Evolutionary conservation across 805 yeast species (phyloP).

Genomic region (Wickerhamomyces hampshirensis): DNA sequence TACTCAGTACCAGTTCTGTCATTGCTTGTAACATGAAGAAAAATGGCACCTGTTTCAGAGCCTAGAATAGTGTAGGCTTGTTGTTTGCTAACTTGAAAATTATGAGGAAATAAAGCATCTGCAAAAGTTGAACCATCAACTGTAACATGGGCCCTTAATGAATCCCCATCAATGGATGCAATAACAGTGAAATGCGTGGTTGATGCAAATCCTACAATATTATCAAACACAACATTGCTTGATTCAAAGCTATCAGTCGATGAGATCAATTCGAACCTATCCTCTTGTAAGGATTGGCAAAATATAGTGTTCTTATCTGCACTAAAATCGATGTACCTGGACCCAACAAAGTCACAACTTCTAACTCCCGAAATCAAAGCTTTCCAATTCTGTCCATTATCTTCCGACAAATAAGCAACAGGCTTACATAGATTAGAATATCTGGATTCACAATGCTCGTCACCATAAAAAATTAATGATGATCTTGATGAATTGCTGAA

Average conservation of each 20-base stretch:
- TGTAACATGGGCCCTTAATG: conserved; percentile 67
- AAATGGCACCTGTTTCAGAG: conserved; percentile 65
- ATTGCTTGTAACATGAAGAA: conserved; percentile 76
- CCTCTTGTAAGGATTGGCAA: conserved; percentile 48
- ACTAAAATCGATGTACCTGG: conserved; percentile 33
- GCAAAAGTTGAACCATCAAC: conserved; percentile 78
- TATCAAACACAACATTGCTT: conserved; percentile 42
- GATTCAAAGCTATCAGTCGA: conserved; percentile 19
- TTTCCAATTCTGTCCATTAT: conserved; percentile 62
- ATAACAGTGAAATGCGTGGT: conserved; percentile 69
- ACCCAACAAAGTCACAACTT: conserved; percentile 63
- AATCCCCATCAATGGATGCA: conserved; percentile 50
- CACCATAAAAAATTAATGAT: conserved; percentile 65
- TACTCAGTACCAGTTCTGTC: conserved; percentile 46
- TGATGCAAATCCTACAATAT: conserved; percentile 69
- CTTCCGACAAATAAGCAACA: conserved; percentile 54
- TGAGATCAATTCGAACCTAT: conserved; percentile 26
- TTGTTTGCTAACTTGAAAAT: conserved; percentile 53
- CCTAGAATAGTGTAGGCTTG: conserved; percentile 80
- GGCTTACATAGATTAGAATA: conserved; percentile 39
- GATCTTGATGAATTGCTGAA: conserved; percentile 53
- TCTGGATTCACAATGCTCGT: conserved; percentile 41
- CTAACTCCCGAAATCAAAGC: conserved; percentile 45
- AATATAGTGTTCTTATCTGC: conserved; percentile 47
- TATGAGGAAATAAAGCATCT: conserved; percentile 71